These are phyloP conservation scores for Hanseniaspora pseudoguilliermondii DNA, from an alignment of 805 yeast genomes.

Conservation along the genomic window DNA sequence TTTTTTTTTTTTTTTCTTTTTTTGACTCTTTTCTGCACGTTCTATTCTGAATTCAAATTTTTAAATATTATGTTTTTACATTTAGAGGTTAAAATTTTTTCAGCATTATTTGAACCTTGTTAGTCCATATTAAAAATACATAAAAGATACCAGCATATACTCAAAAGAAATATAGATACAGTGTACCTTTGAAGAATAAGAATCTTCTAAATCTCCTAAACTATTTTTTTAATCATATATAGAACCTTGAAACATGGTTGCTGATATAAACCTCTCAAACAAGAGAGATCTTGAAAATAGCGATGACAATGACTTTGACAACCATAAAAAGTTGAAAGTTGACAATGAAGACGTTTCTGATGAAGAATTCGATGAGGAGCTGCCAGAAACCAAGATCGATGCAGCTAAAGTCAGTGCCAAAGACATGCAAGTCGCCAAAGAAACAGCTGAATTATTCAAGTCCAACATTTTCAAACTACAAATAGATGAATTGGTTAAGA, in stretches of 20 bases:
- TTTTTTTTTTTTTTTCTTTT: neutral
- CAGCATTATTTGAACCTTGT: no score
- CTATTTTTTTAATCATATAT: neutral
- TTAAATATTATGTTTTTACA: no score
- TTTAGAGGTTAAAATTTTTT: no score
- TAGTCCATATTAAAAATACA: no score
- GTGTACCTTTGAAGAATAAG: neutral
- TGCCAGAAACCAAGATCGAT: constrained; percentile 10
- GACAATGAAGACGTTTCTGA: constrained; percentile 8
- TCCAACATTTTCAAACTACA: constrained; percentile 91
- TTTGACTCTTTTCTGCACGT: no score
- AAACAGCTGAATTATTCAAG: constrained; percentile 86
- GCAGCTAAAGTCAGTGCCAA: constrained; percentile 39
- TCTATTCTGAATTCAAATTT: no score
- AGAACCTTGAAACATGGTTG: neutral
- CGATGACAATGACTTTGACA: constrained; percentile 12
- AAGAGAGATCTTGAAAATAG: constrained; percentile 11
- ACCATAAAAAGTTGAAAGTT: neutral
- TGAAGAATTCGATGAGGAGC: constrained; percentile 15
- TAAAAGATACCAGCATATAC: no score
- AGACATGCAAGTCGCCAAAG: constrained; percentile 83
- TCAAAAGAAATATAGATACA: neutral
- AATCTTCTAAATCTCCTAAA: no score
- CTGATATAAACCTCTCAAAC: neutral
- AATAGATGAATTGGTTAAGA: constrained; percentile 79